Base-by-base conservation (phyloP, 345 rosid genomes). In the Murraya paniculata region DNA sequence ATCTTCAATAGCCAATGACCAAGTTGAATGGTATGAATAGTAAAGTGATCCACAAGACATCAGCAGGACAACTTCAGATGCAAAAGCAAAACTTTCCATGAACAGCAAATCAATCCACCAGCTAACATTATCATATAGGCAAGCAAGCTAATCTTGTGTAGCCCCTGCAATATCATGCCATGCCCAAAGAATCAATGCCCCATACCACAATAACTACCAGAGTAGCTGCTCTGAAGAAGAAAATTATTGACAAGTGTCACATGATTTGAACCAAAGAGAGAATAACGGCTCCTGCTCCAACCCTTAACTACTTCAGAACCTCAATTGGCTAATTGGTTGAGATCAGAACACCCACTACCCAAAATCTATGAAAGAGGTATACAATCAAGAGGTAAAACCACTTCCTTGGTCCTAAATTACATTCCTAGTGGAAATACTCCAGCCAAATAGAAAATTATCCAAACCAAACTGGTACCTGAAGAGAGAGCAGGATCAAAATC, bases 51-150 rank as follows among this genome's bases (percentile, higher is more conserved):
- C 82, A 82, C 35, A 78, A 81, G 74, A 85, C 70, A 81, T 81
- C 84, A 31, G 82, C 83, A 80, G 78, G 76, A 75, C 87, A 87
- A 88, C 88, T 85, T 90, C 85, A 83, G 81, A 82, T 60, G 88
- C 74, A 72, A 79, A 80, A 89, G 79, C 73, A 87, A 89, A 85
- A 90, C 83, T 87, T 86, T 89, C 90, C 90, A 89, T 81, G 90
- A 86, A 89, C 89, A 85, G 93, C 94, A 89, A 82, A 87, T 90
- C 90, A 86, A 90, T 73, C 94, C 87, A 81, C 91, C 95, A 87
- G 93, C 89, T 86, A 90, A 89, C 84, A 85, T 78, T 85, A 87
- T 91, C 91, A 91, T 64, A 86, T 75, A 89, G 81, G 86, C 27
- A 86, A 86, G 89, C 92, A 88, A 75, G 87, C 87, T 89, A 92